Evolutionary conservation across 352 stramenopile genomes (phyloP), one percentile per base, ranked within the genome.

Genomic region (Elongisporangium prolatum): DNA sequence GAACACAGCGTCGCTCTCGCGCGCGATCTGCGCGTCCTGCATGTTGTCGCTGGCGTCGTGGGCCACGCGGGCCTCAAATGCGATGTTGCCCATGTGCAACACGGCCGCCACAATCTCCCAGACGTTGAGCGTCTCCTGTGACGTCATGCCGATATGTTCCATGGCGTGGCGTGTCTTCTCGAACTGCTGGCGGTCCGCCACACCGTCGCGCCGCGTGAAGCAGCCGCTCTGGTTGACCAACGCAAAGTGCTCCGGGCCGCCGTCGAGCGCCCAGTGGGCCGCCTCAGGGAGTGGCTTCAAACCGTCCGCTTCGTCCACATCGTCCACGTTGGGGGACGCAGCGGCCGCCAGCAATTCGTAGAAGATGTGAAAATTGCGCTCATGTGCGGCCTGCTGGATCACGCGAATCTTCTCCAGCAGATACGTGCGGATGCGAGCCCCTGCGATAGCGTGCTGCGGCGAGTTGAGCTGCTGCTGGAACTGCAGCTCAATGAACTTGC

Each of bases 331-430:
- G 24, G 25, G 51, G 14, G 57, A 48, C 4, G 57, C 60, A 9
- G 68, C 64, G 6, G 75, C 74, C 16, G 75, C 72, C 37, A 90
- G 57, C 24, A 96, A 77, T 52, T 95, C 77, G 69, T 96, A 96
- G 57, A 96, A 93, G 56, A 94, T 84, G 72, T 96, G 87, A 47
- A 94, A 96, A 57, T 93, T 94, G 60, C 86, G 84, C 59, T 96
- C 87, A 50, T 86, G 61, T 1, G 61, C 50, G 2, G 76, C 75
- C 61, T 95, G 89, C 52, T 80, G 84, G 55, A 95, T 87, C 53
- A 97, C 75, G 57, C 90, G 82, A 40, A 96, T 93, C 70, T 98
- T 98, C 68, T 98, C 96, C 34, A 98, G 77, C 25, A 98, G 67
- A 57, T 98, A 98, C 25, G 85, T 96, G 63, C 84, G 82, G 55